Conservation (phyloP, 2,329 filamentous ascomycete genomes). For the Ophiostoma montium region DNA sequence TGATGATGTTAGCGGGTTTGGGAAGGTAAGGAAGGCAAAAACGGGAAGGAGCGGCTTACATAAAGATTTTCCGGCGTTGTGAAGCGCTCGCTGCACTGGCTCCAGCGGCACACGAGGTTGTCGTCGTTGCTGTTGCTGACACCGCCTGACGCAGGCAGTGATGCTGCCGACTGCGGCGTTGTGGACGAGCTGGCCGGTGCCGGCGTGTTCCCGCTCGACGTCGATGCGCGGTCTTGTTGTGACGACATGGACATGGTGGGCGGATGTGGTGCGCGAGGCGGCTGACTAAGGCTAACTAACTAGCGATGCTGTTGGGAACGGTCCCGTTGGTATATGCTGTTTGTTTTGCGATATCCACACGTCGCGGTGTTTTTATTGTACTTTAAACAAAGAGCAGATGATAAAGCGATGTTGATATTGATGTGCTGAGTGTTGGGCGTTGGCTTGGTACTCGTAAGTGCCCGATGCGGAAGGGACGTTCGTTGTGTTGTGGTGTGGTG, state of each 20-base stretch:
- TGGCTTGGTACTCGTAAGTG: too few relatives aligned
- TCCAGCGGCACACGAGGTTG: constrained; percentile 47
- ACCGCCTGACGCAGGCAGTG: not conserved
- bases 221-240: constrained; percentile 18
- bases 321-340: too few relatives aligned
- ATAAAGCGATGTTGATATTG: too few relatives aligned
- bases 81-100: constrained; percentile 44
- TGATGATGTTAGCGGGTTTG: not conserved
- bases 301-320: too few relatives aligned
- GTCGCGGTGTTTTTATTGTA: too few relatives aligned
- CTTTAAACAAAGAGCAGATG: too few relatives aligned
- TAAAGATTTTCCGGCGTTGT: constrained; percentile 43
- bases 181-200: constrained; percentile 30
- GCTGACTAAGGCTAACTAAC: not conserved
- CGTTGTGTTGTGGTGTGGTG: not conserved
- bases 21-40: not conserved
- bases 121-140: constrained; percentile 25
- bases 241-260: constrained; percentile 7
- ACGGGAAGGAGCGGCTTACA: constrained; percentile 22
- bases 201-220: constrained; percentile 38
- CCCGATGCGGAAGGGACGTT: not conserved
- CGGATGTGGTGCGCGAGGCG: not conserved
- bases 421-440: too few relatives aligned
- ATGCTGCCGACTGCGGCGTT: constrained; percentile 19
- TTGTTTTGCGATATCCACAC: too few relatives aligned